Conservation (phyloP, 148 eudicot genomes). For the Vaccinium vitisidaea region DNA sequence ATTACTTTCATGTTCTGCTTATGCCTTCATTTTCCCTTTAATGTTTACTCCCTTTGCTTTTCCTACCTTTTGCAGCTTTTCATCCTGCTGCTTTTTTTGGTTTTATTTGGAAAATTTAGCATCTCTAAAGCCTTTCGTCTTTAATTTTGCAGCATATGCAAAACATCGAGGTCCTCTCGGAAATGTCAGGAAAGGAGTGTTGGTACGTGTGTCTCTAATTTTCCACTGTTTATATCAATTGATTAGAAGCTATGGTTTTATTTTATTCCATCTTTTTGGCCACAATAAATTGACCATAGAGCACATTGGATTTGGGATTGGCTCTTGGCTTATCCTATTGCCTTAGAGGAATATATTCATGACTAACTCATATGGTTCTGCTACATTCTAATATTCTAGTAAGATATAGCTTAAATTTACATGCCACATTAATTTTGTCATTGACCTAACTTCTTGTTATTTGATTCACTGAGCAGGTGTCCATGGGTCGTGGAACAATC, state of each 20-base stretch:
- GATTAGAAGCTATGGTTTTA: not conserved
- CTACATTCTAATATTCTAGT: not conserved
- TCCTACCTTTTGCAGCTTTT: not conserved
- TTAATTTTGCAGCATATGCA: constrained; percentile 65
- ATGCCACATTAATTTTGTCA: not conserved
- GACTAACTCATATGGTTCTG: not conserved
- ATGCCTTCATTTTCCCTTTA: not conserved
- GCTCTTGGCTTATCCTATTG: not conserved
- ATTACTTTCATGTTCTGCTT: not conserved
- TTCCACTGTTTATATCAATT: not conserved
- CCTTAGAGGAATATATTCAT: not conserved
- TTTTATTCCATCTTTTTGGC: not conserved
- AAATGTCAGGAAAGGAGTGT: constrained; percentile 95
- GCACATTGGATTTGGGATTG: not conserved
- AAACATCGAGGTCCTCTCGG: constrained; percentile 92
- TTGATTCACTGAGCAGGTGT: constrained; percentile 51
- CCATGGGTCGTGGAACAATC: constrained; percentile 81
- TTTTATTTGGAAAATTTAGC: not conserved
- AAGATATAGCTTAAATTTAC: not conserved
- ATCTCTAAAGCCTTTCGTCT: not conserved
- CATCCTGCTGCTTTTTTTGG: not conserved
- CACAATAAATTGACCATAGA: not conserved
- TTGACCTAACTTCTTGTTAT: constrained; percentile 14
- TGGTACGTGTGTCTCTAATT: constrained; percentile 49
- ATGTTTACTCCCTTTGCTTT: not conserved